Evolutionary conservation across 352 stramenopile species (phyloP).

Genomic region (Pythium apleroticum): DNA sequence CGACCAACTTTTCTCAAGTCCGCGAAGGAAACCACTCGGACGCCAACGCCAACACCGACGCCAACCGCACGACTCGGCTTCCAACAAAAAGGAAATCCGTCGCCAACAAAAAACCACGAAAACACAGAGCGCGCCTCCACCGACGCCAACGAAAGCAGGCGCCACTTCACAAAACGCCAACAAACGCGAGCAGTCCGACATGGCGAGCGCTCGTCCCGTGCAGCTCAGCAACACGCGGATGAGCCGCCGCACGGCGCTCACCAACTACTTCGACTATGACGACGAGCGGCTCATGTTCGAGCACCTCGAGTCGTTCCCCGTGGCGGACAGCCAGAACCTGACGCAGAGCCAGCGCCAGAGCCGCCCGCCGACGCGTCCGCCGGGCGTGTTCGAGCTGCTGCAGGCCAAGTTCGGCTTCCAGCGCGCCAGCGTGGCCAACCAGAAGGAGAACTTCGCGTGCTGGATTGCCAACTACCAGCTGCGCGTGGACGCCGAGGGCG

Average conservation of each 20-base stretch:
- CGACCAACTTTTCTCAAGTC: constrained; percentile 7
- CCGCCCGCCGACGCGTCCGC: constrained; percentile 22
- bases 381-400: constrained; percentile 73
- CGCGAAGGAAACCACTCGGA: neutral
- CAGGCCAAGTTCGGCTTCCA: constrained; percentile 86
- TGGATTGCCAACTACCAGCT: constrained; percentile 87
- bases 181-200: neutral
- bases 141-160: neutral
- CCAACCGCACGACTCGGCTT: neutral
- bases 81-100: constrained; percentile 1
- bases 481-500: constrained; percentile 49
- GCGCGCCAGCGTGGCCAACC: constrained; percentile 64
- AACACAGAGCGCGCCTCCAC: constrained; percentile 1
- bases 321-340: constrained; percentile 7
- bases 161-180: constrained; percentile 1
- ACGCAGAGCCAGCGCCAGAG: constrained; percentile 11
- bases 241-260: constrained; percentile 54
- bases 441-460: constrained; percentile 85
- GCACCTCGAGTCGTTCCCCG: constrained; percentile 67
- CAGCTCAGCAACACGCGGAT: constrained; percentile 27
- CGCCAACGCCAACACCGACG: constrained; percentile 6
- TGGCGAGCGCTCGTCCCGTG: constrained; percentile 20
- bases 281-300: constrained; percentile 51
- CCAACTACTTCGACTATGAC: constrained; percentile 80
- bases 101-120: neutral